These are phyloP conservation scores for Fonsecaea nubica DNA, from an alignment of 2,329 filamentous ascomycete species.

Conservation along the genomic window DNA sequence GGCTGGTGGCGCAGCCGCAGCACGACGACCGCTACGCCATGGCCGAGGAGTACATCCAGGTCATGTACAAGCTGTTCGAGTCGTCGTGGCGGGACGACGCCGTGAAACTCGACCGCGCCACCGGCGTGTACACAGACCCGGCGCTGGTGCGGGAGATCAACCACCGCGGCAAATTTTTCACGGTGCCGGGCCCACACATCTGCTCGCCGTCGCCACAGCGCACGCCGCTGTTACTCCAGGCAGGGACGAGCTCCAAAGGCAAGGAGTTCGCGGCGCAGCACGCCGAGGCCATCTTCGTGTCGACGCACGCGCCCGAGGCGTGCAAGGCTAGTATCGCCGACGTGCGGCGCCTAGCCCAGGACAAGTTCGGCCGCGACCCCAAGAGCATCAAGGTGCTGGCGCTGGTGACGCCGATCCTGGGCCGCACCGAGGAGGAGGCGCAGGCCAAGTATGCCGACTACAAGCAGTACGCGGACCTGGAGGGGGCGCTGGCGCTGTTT, in stretches of 20 bases:
- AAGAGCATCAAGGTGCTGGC: slow-evolving; percentile 62
- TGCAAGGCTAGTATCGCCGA: slow-evolving; percentile 58
- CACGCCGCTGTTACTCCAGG: slow-evolving; percentile 65
- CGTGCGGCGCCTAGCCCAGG: slow-evolving; percentile 59
- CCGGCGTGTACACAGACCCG: slow-evolving; percentile 66
- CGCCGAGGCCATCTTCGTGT: slow-evolving; percentile 67
- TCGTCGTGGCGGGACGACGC: slow-evolving; percentile 72
- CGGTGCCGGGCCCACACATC: slow-evolving; percentile 53
- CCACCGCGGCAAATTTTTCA: slow-evolving; percentile 63
- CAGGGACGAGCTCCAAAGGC: slow-evolving; percentile 65
- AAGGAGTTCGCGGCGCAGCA: slow-evolving; percentile 63
- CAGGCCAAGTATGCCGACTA: slow-evolving; percentile 58
- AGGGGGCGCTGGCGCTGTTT: slow-evolving; percentile 63
- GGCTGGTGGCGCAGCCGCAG: slow-evolving; percentile 60
- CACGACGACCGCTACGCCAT: slow-evolving; percentile 71
- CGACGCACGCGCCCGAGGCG: slow-evolving; percentile 63
- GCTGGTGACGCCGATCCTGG: slow-evolving; percentile 58
- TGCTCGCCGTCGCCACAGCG: slow-evolving; percentile 64
- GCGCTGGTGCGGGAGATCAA: slow-evolving; percentile 68
- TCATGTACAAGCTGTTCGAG: slow-evolving; percentile 46
- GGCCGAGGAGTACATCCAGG: slow-evolving; percentile 64
- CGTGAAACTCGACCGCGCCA: slow-evolving; percentile 64
- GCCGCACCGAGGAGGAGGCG: slow-evolving; percentile 60
- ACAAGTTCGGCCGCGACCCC: slow-evolving; percentile 61
- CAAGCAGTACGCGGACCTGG: slow-evolving; percentile 58